phyloP scores from a whole-genome alignment of 306 rosid species.

The Lathyrus sativus region DNA sequence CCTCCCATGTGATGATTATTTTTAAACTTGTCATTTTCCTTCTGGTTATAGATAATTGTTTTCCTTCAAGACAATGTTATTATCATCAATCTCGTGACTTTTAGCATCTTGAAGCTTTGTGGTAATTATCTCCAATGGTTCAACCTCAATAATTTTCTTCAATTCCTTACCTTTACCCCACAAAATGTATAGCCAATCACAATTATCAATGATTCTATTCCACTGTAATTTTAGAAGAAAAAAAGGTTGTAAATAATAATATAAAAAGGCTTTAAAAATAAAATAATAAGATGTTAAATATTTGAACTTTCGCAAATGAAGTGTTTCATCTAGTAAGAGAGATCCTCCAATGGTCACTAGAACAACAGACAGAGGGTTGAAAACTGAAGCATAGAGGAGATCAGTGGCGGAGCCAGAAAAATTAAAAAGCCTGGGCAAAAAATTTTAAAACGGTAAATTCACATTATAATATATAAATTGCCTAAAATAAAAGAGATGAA shows the following conservation, averaged over 20 bases:
- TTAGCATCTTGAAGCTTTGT: background rate
- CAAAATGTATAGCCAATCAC: conserved; percentile 37
- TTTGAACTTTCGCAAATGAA: conserved; percentile 35
- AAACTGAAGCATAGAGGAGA: too few species aligned
- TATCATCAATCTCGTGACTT: background rate
- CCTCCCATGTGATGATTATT: background rate
- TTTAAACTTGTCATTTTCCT: background rate
- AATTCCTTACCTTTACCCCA: conserved; percentile 41
- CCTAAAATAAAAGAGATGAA: too few species aligned
- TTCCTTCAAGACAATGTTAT: background rate
- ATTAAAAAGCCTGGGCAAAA: too few species aligned
- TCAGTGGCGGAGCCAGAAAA: too few species aligned
- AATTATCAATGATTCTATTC: conserved; percentile 33
- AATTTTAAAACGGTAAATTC: too few species aligned
- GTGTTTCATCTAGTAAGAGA: conserved; percentile 23
- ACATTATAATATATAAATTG: too few species aligned
- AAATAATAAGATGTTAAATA: background rate
- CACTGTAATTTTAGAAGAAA: conserved; percentile 13
- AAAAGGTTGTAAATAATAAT: too few species aligned
- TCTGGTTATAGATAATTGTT: background rate
- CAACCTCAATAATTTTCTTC: background rate
- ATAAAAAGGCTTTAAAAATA: background rate
- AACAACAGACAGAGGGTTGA: conserved; percentile 39
- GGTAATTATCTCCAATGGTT: background rate
- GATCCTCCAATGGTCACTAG: conserved; percentile 37